Evolutionary conservation across 2,329 filamentous ascomycete species (phyloP).

Genomic region (Fusarium tanahbumbuense): DNA sequence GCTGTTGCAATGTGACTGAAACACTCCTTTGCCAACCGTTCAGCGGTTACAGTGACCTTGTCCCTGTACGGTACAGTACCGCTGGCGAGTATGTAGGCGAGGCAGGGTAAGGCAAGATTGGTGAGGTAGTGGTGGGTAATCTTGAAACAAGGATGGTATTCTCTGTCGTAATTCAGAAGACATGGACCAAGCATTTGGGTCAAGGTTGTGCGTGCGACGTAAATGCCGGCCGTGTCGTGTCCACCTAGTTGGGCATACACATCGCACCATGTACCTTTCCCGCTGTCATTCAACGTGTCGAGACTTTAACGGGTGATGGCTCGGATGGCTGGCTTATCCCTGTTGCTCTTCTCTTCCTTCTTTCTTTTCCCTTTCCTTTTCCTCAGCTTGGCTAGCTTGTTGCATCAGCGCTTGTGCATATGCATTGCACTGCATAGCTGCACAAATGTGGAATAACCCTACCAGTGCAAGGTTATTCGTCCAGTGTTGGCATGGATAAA

Average conservation of each 20-base stretch:
- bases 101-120: background rate
- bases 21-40: conserved; percentile 9
- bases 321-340: conserved; percentile 26
- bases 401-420: conserved; percentile 38
- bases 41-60: conserved; percentile 2
- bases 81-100: conserved; percentile 6
- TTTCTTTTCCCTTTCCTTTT: background rate
- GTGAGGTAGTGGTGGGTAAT: background rate
- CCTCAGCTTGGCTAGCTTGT: conserved; percentile 13
- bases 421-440: conserved; percentile 32
- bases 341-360: background rate
- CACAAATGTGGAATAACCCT: conserved; percentile 17
- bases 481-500: background rate
- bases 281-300: conserved; percentile 14
- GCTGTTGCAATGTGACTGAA: conserved; percentile 25
- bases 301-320: conserved; percentile 7
- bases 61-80: background rate
- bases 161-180: conserved; percentile 17
- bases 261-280: conserved; percentile 15
- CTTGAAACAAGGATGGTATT: conserved; percentile 26
- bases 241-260: conserved; percentile 24
- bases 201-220: background rate
- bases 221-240: conserved; percentile 5
- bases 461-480: conserved; percentile 4
- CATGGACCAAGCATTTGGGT: conserved; percentile 15